Evolutionary conservation across 2,329 filamentous ascomycete genomes (phyloP), one percentile per base, ranked within the genome.

Genomic region (Magnaporthiopsis incrustans): DNA sequence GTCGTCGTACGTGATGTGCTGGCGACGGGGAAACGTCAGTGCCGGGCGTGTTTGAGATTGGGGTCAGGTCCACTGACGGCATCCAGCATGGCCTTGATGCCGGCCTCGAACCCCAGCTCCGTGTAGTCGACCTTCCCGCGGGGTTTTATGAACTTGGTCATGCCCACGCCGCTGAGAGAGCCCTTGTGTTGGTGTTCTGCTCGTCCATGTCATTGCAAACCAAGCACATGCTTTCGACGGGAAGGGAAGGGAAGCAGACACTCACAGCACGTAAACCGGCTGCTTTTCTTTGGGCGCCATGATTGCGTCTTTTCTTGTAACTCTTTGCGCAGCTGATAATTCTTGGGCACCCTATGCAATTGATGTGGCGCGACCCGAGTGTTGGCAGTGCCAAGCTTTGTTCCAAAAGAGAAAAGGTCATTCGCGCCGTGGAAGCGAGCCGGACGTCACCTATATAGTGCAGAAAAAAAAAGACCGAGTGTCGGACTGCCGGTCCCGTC

Each of bases 141-240:
- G 57, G 93, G 93, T 82, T 97, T 97, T 85, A 97, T 94, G 85
- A 98, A 98, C 79, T 96, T 96, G 79, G 94, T 98, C 91, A 98
- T 95, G 80, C 94, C 94, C 70, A 98, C 95, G 81, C 94, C 94
- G 66, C 44, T 53, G 22, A n/a, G 44, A 53, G 18, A 7, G 11
- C 18, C 22, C 5, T 38, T 53, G 44, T 22, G 44, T 53, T 53
- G n/a, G 44, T n/a, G 35, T 53, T 53, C 18, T 53, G 22, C 44
- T n/a, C 44, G 6, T 14, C 14, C 35, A 38, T 38, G 35, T 18
- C 35, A 18, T 18, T 12, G 35, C 15, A 38, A 18, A 38, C 11
- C 14, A 18, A 35, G 11, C 33, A 35, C 27, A 30, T 30, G 27
- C 27, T 14, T 15, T 38, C 35, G 35, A 38, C 14, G 3, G 35